Evolutionary conservation across 2,329 filamentous ascomycete genomes (phyloP).

Genomic region (Cordyceps sp.): DNA sequence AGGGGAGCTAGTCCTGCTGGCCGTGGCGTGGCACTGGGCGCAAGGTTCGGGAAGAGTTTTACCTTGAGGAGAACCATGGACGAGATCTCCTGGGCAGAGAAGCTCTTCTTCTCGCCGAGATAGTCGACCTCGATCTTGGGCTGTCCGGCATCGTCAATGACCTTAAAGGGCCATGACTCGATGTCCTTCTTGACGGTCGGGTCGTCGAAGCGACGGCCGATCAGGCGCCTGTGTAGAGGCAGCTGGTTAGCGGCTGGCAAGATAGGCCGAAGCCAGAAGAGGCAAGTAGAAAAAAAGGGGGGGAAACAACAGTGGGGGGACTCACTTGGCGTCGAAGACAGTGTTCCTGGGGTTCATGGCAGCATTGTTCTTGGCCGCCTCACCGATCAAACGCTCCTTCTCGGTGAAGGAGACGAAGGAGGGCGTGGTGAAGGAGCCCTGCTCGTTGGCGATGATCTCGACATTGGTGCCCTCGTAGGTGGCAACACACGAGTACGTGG

Average conservation of each 20-base stretch:
- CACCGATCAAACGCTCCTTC: conserved; percentile 97
- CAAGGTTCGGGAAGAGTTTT: no score
- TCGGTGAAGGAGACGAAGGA: conserved; percentile 99
- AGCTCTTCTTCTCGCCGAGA: conserved; percentile 83
- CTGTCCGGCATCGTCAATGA: conserved; percentile 74
- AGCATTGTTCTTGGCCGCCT: conserved; percentile 99
- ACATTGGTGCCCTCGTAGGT: conserved; percentile 99
- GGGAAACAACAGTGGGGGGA: no score
- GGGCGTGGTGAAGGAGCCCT: conserved; percentile 96
- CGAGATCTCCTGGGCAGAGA: conserved; percentile 97
- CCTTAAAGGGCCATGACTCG: conserved; percentile 98
- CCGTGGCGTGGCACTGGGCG: no score
- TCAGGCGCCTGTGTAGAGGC: conserved; percentile 59
- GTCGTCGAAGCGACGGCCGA: conserved; percentile 90
- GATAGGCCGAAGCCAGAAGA: no score
- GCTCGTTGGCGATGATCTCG: conserved; percentile 99
- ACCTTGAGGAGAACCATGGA: conserved; percentile 98
- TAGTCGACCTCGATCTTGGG: conserved; percentile 93
- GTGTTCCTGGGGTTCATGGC: conserved; percentile 99
- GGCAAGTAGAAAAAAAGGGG: no score
- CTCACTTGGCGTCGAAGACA: conserved; percentile 97
- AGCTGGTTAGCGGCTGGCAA: not conserved
- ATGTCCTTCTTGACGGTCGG: conserved; percentile 97
- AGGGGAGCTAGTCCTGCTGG: no score
- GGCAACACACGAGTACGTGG: conserved; percentile 99